Conservation (phyloP, 805 yeast species). For the Pichia nakasei region DNA sequence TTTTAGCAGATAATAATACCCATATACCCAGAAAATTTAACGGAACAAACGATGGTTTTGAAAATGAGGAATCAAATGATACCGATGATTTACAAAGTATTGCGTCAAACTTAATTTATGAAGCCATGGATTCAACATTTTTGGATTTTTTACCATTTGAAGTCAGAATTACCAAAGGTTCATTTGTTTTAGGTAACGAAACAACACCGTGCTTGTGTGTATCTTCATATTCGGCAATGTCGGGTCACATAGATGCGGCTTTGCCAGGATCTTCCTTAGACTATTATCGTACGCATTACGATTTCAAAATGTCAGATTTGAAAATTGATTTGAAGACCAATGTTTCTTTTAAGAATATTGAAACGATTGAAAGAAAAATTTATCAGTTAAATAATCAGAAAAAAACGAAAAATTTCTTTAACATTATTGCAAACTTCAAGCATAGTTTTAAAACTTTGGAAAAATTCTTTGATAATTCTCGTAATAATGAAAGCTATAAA, state of each 20-base stretch:
- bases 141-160: constrained; percentile 52
- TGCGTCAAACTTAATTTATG: not conserved
- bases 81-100: not conserved
- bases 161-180: constrained; percentile 51
- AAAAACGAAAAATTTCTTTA: constrained; percentile 1
- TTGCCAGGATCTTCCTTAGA: constrained; percentile 44
- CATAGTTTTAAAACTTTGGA: not conserved
- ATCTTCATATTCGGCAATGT: constrained; percentile 44
- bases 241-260: constrained; percentile 50
- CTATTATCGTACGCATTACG: constrained; percentile 38
- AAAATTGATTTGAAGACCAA: constrained; percentile 62
- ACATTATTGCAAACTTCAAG: constrained; percentile 4
- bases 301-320: constrained; percentile 41
- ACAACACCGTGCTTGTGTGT: constrained; percentile 68
- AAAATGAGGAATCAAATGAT: not conserved
- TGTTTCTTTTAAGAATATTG: constrained; percentile 41
- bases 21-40: not conserved
- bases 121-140: constrained; percentile 12
- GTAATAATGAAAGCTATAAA: no score
- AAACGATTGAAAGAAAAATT: constrained; percentile 5
- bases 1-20: not conserved
- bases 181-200: constrained; percentile 72
- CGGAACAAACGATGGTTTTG: not conserved
- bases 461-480: not conserved
- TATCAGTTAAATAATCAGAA: not conserved